These are phyloP conservation scores for Aethionema arabicum DNA, from an alignment of 345 rosid species.

Conservation along the genomic window DNA sequence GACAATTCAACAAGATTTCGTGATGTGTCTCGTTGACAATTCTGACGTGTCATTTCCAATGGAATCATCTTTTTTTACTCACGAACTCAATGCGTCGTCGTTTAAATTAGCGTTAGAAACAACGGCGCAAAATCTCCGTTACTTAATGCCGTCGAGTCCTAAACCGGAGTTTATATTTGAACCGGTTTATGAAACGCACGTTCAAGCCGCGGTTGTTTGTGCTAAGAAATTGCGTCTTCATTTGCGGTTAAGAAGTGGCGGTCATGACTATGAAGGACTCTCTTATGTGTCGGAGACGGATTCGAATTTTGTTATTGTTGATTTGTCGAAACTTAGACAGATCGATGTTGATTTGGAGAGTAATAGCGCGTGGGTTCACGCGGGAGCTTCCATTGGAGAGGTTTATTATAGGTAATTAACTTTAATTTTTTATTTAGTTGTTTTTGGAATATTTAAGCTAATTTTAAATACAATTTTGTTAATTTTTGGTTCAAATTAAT, in stretches of 20 bases:
- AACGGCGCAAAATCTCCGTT: constrained; percentile 56
- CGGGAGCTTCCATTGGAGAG: constrained; percentile 74
- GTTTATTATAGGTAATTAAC: constrained; percentile 38
- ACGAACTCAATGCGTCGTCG: constrained; percentile 41
- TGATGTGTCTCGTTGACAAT: constrained; percentile 44
- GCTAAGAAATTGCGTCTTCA: constrained; percentile 48
- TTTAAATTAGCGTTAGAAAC: constrained; percentile 45
- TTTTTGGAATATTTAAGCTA: no score
- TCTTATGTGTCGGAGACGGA: constrained; percentile 59
- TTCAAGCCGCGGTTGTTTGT: constrained; percentile 70
- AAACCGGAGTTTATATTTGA: constrained; percentile 67
- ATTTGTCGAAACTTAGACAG: constrained; percentile 55
- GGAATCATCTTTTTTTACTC: constrained; percentile 38
- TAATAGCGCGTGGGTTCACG: constrained; percentile 66
- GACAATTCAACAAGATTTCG: constrained; percentile 44
- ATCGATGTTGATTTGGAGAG: constrained; percentile 47
- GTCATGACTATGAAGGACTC: constrained; percentile 73
- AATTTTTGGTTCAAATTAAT: no score
- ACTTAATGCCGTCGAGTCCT: constrained; percentile 44
- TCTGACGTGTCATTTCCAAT: constrained; percentile 41
- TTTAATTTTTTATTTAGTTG: no score
- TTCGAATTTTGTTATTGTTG: constrained; percentile 55
- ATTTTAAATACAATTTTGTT: no score
- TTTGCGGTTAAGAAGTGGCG: constrained; percentile 64
- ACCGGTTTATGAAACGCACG: constrained; percentile 54